Percentiles rank a stretch among this genome's conserved stretches.
These are phyloP conservation scores for Coemansia erecta DNA, from an alignment of 192 early-diverging fungal genomes.

Conservation along the genomic window DNA sequence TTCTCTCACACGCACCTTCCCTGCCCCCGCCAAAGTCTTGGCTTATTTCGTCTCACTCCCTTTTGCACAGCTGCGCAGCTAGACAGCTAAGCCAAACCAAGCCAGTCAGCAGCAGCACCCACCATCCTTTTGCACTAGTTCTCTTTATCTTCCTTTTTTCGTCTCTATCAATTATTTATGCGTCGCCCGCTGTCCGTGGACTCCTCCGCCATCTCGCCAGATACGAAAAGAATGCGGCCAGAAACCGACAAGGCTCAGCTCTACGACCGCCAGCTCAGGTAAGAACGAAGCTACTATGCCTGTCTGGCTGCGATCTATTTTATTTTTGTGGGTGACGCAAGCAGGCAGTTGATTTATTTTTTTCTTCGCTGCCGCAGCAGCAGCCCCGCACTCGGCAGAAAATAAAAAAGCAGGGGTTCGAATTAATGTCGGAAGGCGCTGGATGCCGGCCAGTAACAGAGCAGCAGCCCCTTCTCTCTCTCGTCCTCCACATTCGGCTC, in stretches of 20 bases:
- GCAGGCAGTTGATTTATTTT: too few species aligned
- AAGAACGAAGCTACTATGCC: background rate
- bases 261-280: slow-evolving; percentile 51
- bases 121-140: slow-evolving; percentile 1
- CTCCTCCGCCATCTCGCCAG: slow-evolving; percentile 1
- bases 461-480: too few species aligned
- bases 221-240: slow-evolving; percentile 41
- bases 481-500: too few species aligned
- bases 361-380: too few species aligned
- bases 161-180: slow-evolving; percentile 15
- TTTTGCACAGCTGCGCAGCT: background rate
- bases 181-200: slow-evolving; percentile 31
- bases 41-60: background rate
- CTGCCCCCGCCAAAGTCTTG: too few species aligned
- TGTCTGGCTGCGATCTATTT: background rate
- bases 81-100: background rate
- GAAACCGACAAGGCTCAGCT: slow-evolving; percentile 40
- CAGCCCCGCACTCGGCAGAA: too few species aligned
- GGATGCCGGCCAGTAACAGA: too few species aligned
- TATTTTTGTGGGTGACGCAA: background rate
- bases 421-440: too few species aligned
- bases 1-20: too few species aligned
- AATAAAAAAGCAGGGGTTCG: too few species aligned
- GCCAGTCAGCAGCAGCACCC: background rate
- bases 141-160: background rate